These are phyloP conservation scores for Lactuca sativa DNA, from an alignment of 129 eudicot species.

Conservation along the genomic window DNA sequence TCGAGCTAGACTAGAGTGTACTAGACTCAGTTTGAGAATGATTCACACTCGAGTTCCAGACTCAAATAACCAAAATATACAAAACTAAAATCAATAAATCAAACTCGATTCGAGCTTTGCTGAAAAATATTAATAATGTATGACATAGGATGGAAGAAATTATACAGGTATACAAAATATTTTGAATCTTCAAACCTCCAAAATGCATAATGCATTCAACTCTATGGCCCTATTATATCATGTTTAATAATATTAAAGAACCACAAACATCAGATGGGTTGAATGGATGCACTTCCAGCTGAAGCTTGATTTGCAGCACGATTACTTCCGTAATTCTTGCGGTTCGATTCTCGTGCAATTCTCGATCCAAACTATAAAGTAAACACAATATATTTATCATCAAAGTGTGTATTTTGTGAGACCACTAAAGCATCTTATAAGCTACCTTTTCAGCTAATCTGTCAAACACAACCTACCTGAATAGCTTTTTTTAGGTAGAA, in stretches of 20 bases:
- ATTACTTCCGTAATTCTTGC: constrained; percentile 88
- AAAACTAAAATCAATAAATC: too few relatives aligned
- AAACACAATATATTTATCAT: background rate
- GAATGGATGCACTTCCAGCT: constrained; percentile 83
- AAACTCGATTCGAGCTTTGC: too few relatives aligned
- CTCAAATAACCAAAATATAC: too few relatives aligned
- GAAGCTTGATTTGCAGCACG: constrained; percentile 97
- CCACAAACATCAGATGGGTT: constrained; percentile 14
- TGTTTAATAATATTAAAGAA: background rate
- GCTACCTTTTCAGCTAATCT: background rate
- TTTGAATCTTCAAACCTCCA: background rate
- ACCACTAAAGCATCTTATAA: background rate
- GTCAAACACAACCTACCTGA: constrained; percentile 44
- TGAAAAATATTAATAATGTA: too few relatives aligned
- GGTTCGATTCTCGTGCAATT: constrained; percentile 90
- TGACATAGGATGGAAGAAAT: too few relatives aligned
- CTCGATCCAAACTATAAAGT: constrained; percentile 96
- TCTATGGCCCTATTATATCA: background rate
- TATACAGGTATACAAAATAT: background rate
- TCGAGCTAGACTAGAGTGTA: too few relatives aligned
- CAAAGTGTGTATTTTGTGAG: too few relatives aligned
- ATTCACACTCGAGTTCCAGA: too few relatives aligned
- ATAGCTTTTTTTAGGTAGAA: constrained; percentile 96
- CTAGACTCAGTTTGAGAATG: too few relatives aligned
- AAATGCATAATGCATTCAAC: too few relatives aligned